A percentile compares a stretch with the other conserved stretches of the same genome.
phyloP scores from a whole-genome alignment of 371 early-diverging fungal species.

The Syncephalastrum sp. region DNA sequence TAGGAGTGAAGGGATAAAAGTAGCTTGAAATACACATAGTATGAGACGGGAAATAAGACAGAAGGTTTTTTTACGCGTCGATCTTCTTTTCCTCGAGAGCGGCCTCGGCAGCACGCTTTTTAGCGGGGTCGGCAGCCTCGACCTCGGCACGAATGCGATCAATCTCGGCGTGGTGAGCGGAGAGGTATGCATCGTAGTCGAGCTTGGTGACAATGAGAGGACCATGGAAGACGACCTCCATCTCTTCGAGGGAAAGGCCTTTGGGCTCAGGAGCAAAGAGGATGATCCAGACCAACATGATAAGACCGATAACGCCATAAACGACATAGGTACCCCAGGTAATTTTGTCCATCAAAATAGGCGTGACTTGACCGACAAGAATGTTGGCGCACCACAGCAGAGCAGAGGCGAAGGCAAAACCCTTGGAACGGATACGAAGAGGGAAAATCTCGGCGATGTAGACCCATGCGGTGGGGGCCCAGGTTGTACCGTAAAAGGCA shows the following conservation, averaged over 20 bases:
- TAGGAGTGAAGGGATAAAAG: no score
- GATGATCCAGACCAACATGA: constrained; percentile 51
- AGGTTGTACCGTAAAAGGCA: constrained; percentile 48
- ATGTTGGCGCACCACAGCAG: constrained; percentile 85
- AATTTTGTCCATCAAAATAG: constrained; percentile 42
- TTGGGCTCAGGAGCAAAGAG: constrained; percentile 66
- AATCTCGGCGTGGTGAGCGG: constrained; percentile 29
- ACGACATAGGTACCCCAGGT: constrained; percentile 59
- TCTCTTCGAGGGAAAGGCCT: constrained; percentile 58
- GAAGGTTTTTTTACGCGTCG: no score
- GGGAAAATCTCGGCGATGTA: constrained; percentile 72
- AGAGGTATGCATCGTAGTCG: constrained; percentile 23
- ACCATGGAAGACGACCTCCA: constrained; percentile 38
- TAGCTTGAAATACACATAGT: no score
- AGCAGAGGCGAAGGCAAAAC: constrained; percentile 57
- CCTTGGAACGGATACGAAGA: constrained; percentile 49
- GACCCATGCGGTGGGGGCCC: constrained; percentile 54
- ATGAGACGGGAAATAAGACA: no score
- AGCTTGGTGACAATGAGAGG: constrained; percentile 32
- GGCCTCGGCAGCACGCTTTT: background rate
- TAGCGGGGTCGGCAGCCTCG: constrained; percentile 13
- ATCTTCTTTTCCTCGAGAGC: no score
- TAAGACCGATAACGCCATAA: constrained; percentile 60
- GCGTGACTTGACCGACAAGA: constrained; percentile 53
- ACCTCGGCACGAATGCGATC: constrained; percentile 31